Conservation (phyloP, 2,329 filamentous ascomycete species). For the Diaporthe nobilis region DNA sequence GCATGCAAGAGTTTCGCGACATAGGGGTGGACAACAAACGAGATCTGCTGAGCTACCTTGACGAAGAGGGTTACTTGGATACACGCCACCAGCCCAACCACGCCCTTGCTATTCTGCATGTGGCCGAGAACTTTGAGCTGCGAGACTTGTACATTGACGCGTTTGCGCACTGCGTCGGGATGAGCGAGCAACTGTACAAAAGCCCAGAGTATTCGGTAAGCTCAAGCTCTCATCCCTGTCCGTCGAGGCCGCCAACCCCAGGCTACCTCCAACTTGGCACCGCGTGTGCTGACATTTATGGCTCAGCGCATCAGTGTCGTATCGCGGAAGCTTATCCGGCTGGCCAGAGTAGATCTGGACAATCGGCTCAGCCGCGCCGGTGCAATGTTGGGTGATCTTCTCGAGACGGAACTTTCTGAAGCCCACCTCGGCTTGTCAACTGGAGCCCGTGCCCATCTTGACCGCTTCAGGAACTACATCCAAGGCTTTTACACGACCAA, state of each 20-base stretch:
- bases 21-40: constrained; percentile 67
- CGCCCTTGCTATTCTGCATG: constrained; percentile 75
- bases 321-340: constrained; percentile 76
- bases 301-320: constrained; percentile 62
- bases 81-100: constrained; percentile 77
- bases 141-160: constrained; percentile 79
- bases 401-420: constrained; percentile 79
- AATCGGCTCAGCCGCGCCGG: constrained; percentile 71
- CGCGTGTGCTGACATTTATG: constrained; percentile 29
- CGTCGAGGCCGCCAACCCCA: too few species aligned
- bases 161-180: constrained; percentile 84
- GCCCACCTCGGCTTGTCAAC: constrained; percentile 74
- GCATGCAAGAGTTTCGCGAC: constrained; percentile 74
- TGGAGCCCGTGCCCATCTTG: constrained; percentile 75
- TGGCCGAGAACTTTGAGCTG: constrained; percentile 77
- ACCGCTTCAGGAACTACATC: constrained; percentile 79
- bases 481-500: constrained; percentile 75
- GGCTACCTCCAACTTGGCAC: background rate
- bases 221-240: constrained; percentile 39
- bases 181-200: constrained; percentile 73
- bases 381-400: constrained; percentile 73
- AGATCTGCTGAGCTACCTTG: constrained; percentile 76
- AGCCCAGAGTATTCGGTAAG: constrained; percentile 74
- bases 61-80: constrained; percentile 78
- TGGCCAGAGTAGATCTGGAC: constrained; percentile 76